Evolutionary conservation across 306 rosid genomes (phyloP).

Genomic region (Dicorynia guianensis): DNA sequence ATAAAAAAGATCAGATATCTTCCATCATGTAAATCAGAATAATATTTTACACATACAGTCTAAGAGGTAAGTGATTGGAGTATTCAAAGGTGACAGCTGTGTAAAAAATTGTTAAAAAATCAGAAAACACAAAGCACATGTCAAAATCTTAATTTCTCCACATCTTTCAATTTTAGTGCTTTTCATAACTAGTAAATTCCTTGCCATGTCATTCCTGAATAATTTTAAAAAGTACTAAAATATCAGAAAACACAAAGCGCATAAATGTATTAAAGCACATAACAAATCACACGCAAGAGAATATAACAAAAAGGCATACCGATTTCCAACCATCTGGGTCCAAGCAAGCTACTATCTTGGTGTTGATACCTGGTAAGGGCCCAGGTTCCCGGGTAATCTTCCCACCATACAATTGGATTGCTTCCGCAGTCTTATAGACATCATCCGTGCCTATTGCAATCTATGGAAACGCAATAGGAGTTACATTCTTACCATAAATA

Average conservation of each 20-base stretch:
- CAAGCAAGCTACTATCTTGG: slow-evolving; percentile 92
- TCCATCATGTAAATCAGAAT: not conserved
- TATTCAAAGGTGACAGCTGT: not conserved
- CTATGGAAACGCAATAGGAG: slow-evolving; percentile 55
- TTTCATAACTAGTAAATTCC: slow-evolving; percentile 12
- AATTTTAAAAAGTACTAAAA: not conserved
- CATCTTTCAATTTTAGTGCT: slow-evolving; percentile 3
- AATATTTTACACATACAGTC: slow-evolving; percentile 6
- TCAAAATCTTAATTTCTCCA: slow-evolving; percentile 6
- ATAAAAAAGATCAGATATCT: not conserved
- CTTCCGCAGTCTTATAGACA: slow-evolving; percentile 90
- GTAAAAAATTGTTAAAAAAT: not conserved
- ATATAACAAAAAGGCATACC: slow-evolving; percentile 55
- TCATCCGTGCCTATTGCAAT: slow-evolving; percentile 91
- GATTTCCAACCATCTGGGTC: slow-evolving; percentile 97
- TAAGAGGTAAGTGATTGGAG: not conserved
- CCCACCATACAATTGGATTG: slow-evolving; percentile 75
- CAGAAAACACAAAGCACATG: slow-evolving; percentile 1
- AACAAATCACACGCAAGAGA: slow-evolving; percentile 28
- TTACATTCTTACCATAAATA: slow-evolving; percentile 21
- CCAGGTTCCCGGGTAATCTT: slow-evolving; percentile 91
- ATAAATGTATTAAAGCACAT: slow-evolving; percentile 13
- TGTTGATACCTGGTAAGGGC: slow-evolving; percentile 87
- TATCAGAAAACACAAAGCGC: not conserved
- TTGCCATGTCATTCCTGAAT: slow-evolving; percentile 3